These are phyloP conservation scores for Talaromyces sp. DNA, from an alignment of 2,329 filamentous ascomycete species.

Conservation along the genomic window DNA sequence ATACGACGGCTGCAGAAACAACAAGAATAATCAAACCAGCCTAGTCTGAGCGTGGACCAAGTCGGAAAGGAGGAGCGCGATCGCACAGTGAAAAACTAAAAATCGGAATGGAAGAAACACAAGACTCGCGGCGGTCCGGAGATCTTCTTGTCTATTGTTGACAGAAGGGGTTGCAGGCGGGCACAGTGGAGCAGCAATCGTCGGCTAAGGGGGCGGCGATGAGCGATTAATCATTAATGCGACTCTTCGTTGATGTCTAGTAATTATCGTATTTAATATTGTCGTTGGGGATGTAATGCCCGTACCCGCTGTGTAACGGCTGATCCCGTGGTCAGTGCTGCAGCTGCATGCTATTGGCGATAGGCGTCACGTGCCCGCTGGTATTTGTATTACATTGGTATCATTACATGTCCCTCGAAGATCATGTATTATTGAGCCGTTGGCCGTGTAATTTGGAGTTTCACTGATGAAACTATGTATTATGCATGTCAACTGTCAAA, in stretches of 20 bases:
- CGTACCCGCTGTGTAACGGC: background rate
- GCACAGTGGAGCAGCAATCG: background rate
- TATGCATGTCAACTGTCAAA: background rate
- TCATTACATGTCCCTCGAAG: background rate
- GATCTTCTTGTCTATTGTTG: background rate
- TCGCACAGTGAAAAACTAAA: background rate
- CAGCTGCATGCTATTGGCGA: background rate
- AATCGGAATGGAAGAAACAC: background rate
- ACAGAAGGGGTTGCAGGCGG: background rate
- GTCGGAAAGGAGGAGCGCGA: background rate
- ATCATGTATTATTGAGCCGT: background rate
- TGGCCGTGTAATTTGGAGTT: background rate
- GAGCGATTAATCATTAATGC: background rate
- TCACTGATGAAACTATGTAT: background rate
- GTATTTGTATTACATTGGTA: background rate
- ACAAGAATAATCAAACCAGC: background rate
- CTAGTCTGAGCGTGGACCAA: background rate
- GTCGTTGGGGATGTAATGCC: background rate
- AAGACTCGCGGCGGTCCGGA: background rate
- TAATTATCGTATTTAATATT: background rate
- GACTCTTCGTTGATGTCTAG: background rate
- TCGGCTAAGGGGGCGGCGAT: background rate
- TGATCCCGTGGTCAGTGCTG: background rate
- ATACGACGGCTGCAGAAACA: background rate
- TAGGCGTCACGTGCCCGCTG: background rate